Evolutionary conservation across 2,329 filamentous ascomycete species (phyloP), one percentile per base, ranked within the genome.

Genomic region (Aspergillus arachidicola): DNA sequence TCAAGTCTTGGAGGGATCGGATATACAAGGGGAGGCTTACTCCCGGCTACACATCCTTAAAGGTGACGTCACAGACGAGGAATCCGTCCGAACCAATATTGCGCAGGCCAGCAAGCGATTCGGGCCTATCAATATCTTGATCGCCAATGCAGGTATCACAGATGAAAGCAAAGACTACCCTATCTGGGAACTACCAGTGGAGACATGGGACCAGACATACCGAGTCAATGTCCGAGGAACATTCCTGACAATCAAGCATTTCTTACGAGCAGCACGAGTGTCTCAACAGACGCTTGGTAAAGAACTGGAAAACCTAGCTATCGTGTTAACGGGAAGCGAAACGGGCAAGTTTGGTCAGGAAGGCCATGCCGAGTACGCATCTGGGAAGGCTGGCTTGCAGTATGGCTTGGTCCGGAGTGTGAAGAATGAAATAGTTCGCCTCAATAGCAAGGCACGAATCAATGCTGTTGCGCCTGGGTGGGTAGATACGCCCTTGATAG

Each of bases 211-310:
- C 57, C 79, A 81, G 59, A 81, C 80, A 1, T 85, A 85, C 66
- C 74, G 76, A 26, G 78, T 79, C 26, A 86, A 86, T 64, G 78
- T 82, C 19, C 80, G 82, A 19, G 84, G 83, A 6, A 85, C 83
- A 1, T 86, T 85, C 64, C 74, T 87, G 3, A 84, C 83, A 0
- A 82, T 86, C 71, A 87, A 86, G 67, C 82, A 86, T 63, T 86
- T 86, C 70, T 73, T 87, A 6, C 79, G 75, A 36, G 72, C 75
- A 1, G 80, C 82, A 0, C 76, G 80, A 16, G 64, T 69, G 4
- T 63, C 71, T 2, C 84, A 86, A 65, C 68, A 79, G 26, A 65
- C 63, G 2, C 67, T 71, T 2, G 75, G 77, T 1, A 70, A 71
- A 38, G 80, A 84, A 63, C 63, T 86, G 4, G 70, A 79, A 2